Percentiles rank a stretch among this genome's conserved stretches.
These are phyloP conservation scores for Suillus clintonianus DNA, from an alignment of 768 basidiomycete species.

Conservation along the genomic window DNA sequence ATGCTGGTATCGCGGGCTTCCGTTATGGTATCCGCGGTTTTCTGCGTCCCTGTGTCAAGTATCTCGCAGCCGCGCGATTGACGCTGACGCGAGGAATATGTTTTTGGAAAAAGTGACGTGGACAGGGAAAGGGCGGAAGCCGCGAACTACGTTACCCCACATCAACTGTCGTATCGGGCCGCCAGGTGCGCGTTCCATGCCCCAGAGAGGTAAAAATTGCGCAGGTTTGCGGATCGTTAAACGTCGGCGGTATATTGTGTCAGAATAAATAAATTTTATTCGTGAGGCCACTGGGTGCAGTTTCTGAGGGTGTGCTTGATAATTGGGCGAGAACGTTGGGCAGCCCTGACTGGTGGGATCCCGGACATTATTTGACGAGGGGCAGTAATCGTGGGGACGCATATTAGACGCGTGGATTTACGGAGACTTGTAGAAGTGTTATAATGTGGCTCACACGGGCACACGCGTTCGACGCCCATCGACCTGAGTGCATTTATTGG, in stretches of 20 bases:
- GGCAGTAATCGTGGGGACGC: background rate
- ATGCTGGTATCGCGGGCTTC: constrained; percentile 3
- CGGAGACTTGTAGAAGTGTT: background rate
- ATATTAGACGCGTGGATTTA: background rate
- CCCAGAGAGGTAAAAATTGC: constrained; percentile 18
- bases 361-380: background rate
- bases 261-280: background rate
- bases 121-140: constrained; percentile 9
- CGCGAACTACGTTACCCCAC: constrained; percentile 18
- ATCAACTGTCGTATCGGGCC: constrained; percentile 8
- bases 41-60: constrained; percentile 10
- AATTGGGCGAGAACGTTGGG: background rate
- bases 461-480: background rate
- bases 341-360: background rate
- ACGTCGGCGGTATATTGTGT: background rate
- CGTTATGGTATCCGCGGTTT: constrained; percentile 17
- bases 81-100: constrained; percentile 10
- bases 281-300: background rate
- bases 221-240: background rate
- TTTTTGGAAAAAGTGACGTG: constrained; percentile 19
- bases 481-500: background rate
- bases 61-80: constrained; percentile 23
- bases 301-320: background rate
- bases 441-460: background rate
- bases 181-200: constrained; percentile 17